A percentile compares a stretch with the other conserved stretches of the same genome.
phyloP scores from a whole-genome alignment of 805 yeast genomes.

The Candida xyloterini region DNA sequence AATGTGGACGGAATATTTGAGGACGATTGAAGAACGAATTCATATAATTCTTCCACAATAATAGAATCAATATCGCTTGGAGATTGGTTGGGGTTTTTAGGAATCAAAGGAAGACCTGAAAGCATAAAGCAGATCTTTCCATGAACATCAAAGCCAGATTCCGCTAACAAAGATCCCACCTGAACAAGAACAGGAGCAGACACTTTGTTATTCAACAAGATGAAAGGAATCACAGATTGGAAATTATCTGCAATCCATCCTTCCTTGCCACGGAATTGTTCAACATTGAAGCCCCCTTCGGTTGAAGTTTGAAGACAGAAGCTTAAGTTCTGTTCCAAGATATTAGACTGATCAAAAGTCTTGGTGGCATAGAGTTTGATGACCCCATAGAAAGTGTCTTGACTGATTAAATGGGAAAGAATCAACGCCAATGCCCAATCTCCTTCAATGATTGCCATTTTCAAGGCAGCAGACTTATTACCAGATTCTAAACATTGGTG shows the following conservation, averaged over 20 bases:
- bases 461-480: conserved; percentile 61
- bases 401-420: conserved; percentile 63
- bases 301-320: conserved; percentile 29
- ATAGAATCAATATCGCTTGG: conserved; percentile 40
- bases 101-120: conserved; percentile 31
- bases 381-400: conserved; percentile 43
- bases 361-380: conserved; percentile 38
- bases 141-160: conserved; percentile 37
- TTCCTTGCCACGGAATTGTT: conserved; percentile 24
- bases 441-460: conserved; percentile 54
- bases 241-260: conserved; percentile 31
- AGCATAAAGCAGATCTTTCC: conserved; percentile 38
- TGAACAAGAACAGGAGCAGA: conserved; percentile 24
- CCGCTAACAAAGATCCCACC: conserved; percentile 36
- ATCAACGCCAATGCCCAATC: conserved; percentile 79
- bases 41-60: conserved; percentile 68
- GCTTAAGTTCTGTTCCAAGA: conserved; percentile 26
- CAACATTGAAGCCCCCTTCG: conserved; percentile 16
- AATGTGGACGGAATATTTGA: conserved; percentile 36
- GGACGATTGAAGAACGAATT: conserved; percentile 42
- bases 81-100: conserved; percentile 16
- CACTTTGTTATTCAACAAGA: conserved; percentile 26
- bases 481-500: conserved; percentile 54
- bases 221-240: conserved; percentile 29
- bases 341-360: conserved; percentile 20